phyloP scores from a whole-genome alignment of 2,329 filamentous ascomycete genomes.

The Penicillium sp. region DNA sequence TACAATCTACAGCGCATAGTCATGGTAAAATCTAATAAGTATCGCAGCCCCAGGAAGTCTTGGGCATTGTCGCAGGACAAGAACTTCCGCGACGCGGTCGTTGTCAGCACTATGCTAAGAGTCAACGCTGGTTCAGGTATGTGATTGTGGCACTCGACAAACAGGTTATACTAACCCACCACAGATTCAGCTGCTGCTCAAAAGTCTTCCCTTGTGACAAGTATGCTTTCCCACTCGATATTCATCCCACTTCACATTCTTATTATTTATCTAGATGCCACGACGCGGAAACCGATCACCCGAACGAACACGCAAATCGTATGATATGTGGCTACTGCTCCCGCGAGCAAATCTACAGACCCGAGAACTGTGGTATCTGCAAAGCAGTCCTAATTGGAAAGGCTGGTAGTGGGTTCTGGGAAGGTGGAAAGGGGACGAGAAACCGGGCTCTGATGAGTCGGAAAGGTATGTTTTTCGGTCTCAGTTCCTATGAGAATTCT shows the following conservation, averaged over 20 bases:
- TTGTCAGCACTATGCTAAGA: constrained; percentile 55
- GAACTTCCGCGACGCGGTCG: constrained; percentile 54
- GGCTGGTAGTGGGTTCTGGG: constrained; percentile 72
- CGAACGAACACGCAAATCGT: constrained; percentile 75
- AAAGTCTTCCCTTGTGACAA: constrained; percentile 58
- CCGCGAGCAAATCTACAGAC: constrained; percentile 74
- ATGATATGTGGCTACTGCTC: constrained; percentile 83
- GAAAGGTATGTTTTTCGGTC: constrained; percentile 49
- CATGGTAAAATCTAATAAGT: not conserved
- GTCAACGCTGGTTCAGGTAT: constrained; percentile 56
- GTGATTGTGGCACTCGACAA: not conserved
- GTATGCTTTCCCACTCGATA: constrained; percentile 33
- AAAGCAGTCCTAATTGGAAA: constrained; percentile 67
- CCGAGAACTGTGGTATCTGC: constrained; percentile 73
- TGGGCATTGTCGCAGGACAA: constrained; percentile 55
- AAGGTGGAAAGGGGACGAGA: constrained; percentile 79
- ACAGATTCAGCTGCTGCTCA: constrained; percentile 55
- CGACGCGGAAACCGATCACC: constrained; percentile 66
- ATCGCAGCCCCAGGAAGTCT: constrained; percentile 46
- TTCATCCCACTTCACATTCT: not conserved
- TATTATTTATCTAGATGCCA: constrained; percentile 58
- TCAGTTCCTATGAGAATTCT: not conserved
- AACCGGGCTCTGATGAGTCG: constrained; percentile 68
- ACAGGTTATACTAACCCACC: constrained; percentile 8
- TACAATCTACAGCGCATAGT: not conserved